Evolutionary conservation across 2,329 filamentous ascomycete species (phyloP), one percentile per base, ranked within the genome.

Genomic region (Arthrobotrys conoides): DNA sequence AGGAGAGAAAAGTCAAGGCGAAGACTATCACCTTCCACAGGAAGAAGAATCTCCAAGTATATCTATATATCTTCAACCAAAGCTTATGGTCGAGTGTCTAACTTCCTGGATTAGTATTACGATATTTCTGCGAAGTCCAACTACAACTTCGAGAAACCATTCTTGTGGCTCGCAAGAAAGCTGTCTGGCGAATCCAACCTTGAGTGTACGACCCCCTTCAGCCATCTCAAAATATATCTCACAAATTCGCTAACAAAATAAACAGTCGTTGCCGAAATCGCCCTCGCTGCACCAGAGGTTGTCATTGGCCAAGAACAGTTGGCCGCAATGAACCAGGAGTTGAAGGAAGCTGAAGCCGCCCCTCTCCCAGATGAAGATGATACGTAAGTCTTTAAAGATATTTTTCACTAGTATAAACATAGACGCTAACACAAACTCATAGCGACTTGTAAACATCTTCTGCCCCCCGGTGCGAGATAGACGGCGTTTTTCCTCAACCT

Each of bases 21-120:
- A 99, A 99, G 93, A 96, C 95, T 85, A 99, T 99, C 87, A 99
- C 96, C 82, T 99, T 99, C 93, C 96, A 99, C 90, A 93, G 96
- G 88, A 99, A 99, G 93, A 99, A 99, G 92, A 99, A 98, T 88
- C 91, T 99, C 67, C 96, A 99, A 75, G 76, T 79, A 73, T 27
- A 41, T 14, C 3, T 20, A 12, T 10, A 9, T 9, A 24, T 27
- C 20, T 41, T 5, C 12, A 2, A 10, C 27, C 22, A 8, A 44
- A 16, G 6, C 16, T 9, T 5, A 24, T 22, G 20, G 12, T 3
- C 14, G 5, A 59, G n/a, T 10, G n/a, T 44, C 63, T 73, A 66
- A 66, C 38, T 18, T 10, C 9, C 41, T 18, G 8, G 16, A 51
- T 44, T 55, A 79, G 88, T 99, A 98, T 91, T 99, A 99, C 90